phyloP scores from a whole-genome alignment of 805 yeast genomes.

The Zygoascus bituminiphila region DNA sequence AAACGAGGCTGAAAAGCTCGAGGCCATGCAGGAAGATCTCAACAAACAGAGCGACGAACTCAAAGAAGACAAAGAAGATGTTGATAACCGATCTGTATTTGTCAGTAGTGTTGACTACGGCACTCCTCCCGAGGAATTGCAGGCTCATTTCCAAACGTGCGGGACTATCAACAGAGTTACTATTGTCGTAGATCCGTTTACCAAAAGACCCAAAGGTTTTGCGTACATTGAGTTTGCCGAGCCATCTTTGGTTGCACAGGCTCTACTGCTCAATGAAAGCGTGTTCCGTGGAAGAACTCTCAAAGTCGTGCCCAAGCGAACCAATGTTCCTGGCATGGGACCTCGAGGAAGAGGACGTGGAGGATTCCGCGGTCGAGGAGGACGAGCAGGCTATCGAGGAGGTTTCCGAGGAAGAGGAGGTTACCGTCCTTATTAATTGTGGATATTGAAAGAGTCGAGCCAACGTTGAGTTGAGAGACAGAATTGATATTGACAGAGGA shows the following conservation, averaged over 20 bases:
- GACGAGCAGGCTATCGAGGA: conserved; percentile 30
- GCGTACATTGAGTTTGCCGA: conserved; percentile 82
- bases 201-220: conserved; percentile 81
- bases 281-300: conserved; percentile 60
- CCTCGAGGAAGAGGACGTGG: conserved; percentile 48
- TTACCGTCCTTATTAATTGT: conserved; percentile 38
- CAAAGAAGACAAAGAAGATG: conserved; percentile 47
- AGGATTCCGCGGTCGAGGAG: conserved; percentile 36
- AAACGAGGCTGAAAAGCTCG: conserved; percentile 52
- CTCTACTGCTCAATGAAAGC: conserved; percentile 57
- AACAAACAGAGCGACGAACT: conserved; percentile 35
- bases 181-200: conserved; percentile 58
- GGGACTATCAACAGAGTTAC: conserved; percentile 78
- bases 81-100: conserved; percentile 70
- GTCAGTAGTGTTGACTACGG: conserved; percentile 82
- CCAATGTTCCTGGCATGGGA: conserved; percentile 71
- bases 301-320: conserved; percentile 69
- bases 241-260: conserved; percentile 52
- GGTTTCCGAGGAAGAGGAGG: conserved; percentile 37
- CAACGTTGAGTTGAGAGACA: too few species aligned
- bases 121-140: conserved; percentile 70
- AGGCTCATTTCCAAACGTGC: conserved; percentile 57
- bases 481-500: not conserved
- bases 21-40: conserved; percentile 48
- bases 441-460: too few species aligned